Evolutionary conservation across 345 rosid species (phyloP).

Genomic region (Euclidium syriacum): DNA sequence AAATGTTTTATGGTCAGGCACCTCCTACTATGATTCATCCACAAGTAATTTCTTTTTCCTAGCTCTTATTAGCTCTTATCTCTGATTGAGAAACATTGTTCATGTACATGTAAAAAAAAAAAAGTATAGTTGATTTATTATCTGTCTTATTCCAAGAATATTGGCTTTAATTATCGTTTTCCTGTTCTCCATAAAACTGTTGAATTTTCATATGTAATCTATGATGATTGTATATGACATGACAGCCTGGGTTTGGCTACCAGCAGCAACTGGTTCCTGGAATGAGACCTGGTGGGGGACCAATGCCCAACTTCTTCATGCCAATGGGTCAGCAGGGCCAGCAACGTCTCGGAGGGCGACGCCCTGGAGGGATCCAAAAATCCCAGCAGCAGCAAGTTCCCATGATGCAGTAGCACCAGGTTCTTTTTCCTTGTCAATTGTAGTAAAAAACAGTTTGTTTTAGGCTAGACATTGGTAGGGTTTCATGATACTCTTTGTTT

Average conservation of each 20-base stretch:
- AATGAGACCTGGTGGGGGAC: constrained; percentile 77
- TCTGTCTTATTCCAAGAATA: neutral
- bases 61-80: constrained; percentile 16
- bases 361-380: constrained; percentile 64
- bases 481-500: neutral
- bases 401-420: constrained; percentile 68
- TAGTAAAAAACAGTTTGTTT: neutral
- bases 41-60: constrained; percentile 43
- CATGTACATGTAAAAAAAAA: neutral
- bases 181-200: neutral
- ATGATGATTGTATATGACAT: constrained; percentile 2
- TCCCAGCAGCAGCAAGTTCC: constrained; percentile 77
- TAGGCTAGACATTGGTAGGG: neutral
- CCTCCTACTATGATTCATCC: constrained; percentile 81
- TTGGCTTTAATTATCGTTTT: neutral
- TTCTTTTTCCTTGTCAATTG: constrained; percentile 15
- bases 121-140: neutral
- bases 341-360: constrained; percentile 81
- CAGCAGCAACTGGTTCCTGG: constrained; percentile 96
- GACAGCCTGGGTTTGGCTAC: constrained; percentile 83
- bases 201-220: neutral
- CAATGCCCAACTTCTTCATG: constrained; percentile 73
- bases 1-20: constrained; percentile 77
- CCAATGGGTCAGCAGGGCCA: constrained; percentile 94
- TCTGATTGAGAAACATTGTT: constrained; percentile 49